phyloP scores from a whole-genome alignment of 352 stramenopile species.

The Phytophthora pluvialis region DNA sequence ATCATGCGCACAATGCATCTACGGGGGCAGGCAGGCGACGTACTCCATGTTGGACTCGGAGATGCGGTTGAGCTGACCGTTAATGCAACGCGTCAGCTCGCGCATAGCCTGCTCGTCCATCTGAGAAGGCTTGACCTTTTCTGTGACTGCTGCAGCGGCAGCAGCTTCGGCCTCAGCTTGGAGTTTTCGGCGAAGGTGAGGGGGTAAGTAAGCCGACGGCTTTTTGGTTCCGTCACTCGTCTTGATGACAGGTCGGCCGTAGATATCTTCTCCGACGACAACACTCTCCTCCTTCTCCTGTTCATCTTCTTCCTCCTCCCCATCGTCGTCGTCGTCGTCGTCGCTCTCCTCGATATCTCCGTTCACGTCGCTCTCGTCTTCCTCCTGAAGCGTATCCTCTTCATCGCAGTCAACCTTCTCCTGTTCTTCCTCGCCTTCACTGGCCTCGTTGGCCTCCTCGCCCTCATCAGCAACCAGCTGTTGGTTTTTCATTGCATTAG shows the following conservation, averaged over 20 bases:
- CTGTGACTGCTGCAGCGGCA: slow-evolving; percentile 35
- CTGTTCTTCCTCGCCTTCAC: slow-evolving; percentile 27
- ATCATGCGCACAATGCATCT: background rate
- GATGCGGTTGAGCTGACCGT: slow-evolving; percentile 92
- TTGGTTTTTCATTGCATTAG: slow-evolving; percentile 68
- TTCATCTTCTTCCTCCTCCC: slow-evolving; percentile 29
- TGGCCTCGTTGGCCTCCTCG: slow-evolving; percentile 22
- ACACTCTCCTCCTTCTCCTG: slow-evolving; percentile 44
- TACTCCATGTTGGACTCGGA: slow-evolving; percentile 93
- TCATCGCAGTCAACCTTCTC: slow-evolving; percentile 17
- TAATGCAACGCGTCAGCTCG: slow-evolving; percentile 77
- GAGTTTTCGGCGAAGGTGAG: slow-evolving; percentile 82
- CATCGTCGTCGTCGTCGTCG: slow-evolving; percentile 28
- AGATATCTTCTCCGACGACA: slow-evolving; percentile 83
- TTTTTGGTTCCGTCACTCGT: slow-evolving; percentile 43
- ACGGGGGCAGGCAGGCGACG: slow-evolving; percentile 12
- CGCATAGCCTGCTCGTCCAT: slow-evolving; percentile 81
- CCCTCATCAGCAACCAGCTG: slow-evolving; percentile 21
- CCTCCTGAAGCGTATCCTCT: slow-evolving; percentile 33
- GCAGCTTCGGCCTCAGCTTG: slow-evolving; percentile 48
- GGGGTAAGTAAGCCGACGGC: slow-evolving; percentile 83
- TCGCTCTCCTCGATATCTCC: slow-evolving; percentile 29
- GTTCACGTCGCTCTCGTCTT: slow-evolving; percentile 38
- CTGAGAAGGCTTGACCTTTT: slow-evolving; percentile 43
- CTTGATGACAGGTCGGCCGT: slow-evolving; percentile 77